Evolutionary conservation across 2,329 filamentous ascomycete genomes (phyloP).

Genomic region (Penicillium expansum): DNA sequence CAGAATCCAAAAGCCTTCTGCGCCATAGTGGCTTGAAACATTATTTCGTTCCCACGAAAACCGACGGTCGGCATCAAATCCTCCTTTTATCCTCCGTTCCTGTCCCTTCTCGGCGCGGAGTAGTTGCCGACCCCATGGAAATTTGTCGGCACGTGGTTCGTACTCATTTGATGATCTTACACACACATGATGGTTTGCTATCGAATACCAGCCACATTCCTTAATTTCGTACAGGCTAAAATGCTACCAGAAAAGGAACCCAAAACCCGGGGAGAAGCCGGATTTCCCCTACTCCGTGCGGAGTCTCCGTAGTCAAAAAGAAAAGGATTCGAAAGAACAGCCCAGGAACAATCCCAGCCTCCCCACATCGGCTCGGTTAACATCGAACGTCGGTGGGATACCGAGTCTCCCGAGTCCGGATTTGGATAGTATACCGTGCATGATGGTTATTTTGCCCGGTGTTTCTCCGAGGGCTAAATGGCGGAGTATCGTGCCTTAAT

Average conservation of each 20-base stretch:
- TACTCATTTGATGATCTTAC: not conserved
- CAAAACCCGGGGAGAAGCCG: not conserved
- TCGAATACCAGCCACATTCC: not conserved
- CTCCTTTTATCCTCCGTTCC: not conserved
- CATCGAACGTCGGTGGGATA: constrained; percentile 4
- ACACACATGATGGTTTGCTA: not conserved
- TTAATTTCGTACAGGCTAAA: not conserved
- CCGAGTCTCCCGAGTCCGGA: constrained; percentile 10
- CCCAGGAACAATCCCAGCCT: constrained; percentile 1
- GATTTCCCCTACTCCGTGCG: not conserved
- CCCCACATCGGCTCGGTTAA: constrained; percentile 15
- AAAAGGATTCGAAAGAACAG: constrained; percentile 1
- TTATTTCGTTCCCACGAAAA: not conserved
- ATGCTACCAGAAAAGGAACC: not conserved
- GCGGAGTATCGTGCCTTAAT: not conserved
- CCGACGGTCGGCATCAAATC: not conserved
- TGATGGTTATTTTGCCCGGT: constrained; percentile 1
- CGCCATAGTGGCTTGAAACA: not conserved
- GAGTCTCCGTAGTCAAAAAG: not conserved
- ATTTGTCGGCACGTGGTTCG: not conserved
- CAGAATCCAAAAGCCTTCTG: not conserved
- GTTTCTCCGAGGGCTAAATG: constrained; percentile 2
- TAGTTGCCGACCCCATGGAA: not conserved
- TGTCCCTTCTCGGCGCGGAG: constrained; percentile 2
- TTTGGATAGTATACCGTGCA: constrained; percentile 4